Conservation (phyloP, 1,284 basidiomycete species). For the Retiboletus flavoniger region DNA sequence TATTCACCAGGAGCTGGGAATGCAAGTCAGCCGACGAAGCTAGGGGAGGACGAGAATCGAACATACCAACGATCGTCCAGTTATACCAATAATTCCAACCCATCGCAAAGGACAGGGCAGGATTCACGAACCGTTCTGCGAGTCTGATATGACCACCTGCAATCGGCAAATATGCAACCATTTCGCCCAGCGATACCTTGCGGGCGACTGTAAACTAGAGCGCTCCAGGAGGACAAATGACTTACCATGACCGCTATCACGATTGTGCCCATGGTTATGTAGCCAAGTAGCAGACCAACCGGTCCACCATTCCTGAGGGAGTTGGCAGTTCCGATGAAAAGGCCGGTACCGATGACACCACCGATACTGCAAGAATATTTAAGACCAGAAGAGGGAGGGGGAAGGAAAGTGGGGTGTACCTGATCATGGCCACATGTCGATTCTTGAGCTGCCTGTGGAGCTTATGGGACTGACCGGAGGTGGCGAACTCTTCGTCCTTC, state of each 20-base stretch:
- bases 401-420: constrained; percentile 34
- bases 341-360: constrained; percentile 75
- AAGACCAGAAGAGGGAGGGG: background rate
- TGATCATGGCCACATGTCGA: constrained; percentile 70
- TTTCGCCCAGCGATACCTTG: constrained; percentile 42
- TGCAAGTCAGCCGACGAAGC: background rate
- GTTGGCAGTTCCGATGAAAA: constrained; percentile 65
- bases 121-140: constrained; percentile 69
- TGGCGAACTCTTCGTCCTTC: constrained; percentile 23
- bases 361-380: constrained; percentile 44
- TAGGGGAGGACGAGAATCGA: background rate
- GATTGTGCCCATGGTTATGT: constrained; percentile 57
- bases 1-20: constrained; percentile 29
- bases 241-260: constrained; percentile 60
- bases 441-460: constrained; percentile 64
- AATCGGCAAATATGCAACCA: constrained; percentile 43
- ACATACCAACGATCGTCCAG: constrained; percentile 53
- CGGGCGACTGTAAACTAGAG: constrained; percentile 1
- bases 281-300: constrained; percentile 64
- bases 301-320: constrained; percentile 59
- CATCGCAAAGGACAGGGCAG: constrained; percentile 67
- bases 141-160: constrained; percentile 66
- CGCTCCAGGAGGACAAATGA: background rate
- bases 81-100: constrained; percentile 74
- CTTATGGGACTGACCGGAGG: constrained; percentile 12